Percentiles rank a stretch among this genome's conserved stretches.
Evolutionary conservation across 352 stramenopile species (phyloP).

Genomic region (Pythium volutum): DNA sequence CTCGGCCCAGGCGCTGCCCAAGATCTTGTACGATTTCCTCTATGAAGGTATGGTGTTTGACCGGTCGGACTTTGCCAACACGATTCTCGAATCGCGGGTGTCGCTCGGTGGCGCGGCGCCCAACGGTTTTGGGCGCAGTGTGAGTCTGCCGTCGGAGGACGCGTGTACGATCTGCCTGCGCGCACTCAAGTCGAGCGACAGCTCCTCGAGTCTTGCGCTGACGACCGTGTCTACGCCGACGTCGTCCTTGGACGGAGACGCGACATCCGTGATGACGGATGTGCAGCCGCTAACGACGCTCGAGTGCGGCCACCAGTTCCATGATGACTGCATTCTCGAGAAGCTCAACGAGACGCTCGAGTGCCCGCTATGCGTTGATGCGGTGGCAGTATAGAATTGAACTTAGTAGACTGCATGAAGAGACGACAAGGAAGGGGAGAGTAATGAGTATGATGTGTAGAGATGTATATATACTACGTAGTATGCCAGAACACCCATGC

Average conservation of each 20-base stretch:
- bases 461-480: too few species aligned
- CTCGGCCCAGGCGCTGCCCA: constrained; percentile 53
- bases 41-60: constrained; percentile 84
- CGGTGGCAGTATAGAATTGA: constrained; percentile 1
- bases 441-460: not conserved
- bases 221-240: constrained; percentile 24
- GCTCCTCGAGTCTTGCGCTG: constrained; percentile 30
- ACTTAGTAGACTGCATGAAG: not conserved
- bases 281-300: constrained; percentile 61
- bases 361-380: constrained; percentile 53
- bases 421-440: not conserved
- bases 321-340: constrained; percentile 83
- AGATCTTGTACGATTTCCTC: constrained; percentile 76
- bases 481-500: not conserved
- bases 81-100: constrained; percentile 52
- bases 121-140: not conserved
- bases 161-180: constrained; percentile 60
- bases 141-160: constrained; percentile 31
- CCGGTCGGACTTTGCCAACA: constrained; percentile 58
- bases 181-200: constrained; percentile 18
- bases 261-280: constrained; percentile 26
- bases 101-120: constrained; percentile 26
- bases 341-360: constrained; percentile 74
- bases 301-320: constrained; percentile 78
- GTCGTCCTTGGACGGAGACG: constrained; percentile 23